Conservation (phyloP, 306 rosid species). For the Canavalia ensiformis region DNA sequence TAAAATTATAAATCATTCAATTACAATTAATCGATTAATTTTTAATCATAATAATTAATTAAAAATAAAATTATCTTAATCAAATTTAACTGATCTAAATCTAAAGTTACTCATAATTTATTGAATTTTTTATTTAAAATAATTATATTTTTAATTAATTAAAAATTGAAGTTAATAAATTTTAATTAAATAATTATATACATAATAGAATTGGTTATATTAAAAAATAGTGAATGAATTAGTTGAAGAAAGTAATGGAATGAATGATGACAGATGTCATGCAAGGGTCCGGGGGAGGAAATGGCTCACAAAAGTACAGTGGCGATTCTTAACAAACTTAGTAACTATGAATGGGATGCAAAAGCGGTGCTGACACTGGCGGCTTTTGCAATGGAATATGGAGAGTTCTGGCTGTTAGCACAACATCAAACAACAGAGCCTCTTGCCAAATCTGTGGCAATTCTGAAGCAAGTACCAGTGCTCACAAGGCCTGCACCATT, state of each 20-base stretch:
- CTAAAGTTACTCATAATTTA: too few species aligned
- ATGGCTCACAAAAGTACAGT: constrained; percentile 67
- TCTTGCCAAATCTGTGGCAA: constrained; percentile 69
- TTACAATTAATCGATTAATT: too few species aligned
- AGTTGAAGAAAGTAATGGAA: background rate
- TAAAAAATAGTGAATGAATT: background rate
- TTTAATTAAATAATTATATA: background rate
- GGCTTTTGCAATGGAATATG: constrained; percentile 74
- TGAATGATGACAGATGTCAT: constrained; percentile 58
- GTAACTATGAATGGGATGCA: constrained; percentile 77
- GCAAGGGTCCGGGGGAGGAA: constrained; percentile 70
- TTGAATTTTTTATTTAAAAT: background rate
- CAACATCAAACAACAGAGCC: constrained; percentile 56
- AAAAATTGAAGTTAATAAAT: too few species aligned
- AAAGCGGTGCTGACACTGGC: constrained; percentile 73
- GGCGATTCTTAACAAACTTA: constrained; percentile 61
- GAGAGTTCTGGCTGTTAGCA: constrained; percentile 79
- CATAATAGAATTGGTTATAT: too few species aligned
- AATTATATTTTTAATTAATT: background rate
- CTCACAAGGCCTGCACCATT: constrained; percentile 52
- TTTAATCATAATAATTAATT: too few species aligned
- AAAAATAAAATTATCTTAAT: too few species aligned
- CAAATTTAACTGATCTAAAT: too few species aligned
- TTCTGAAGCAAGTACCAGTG: constrained; percentile 64
- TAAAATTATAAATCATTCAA: too few species aligned